Evolutionary conservation across 2,329 filamentous ascomycete genomes (phyloP).

Genomic region (Paecilomyces sp.): DNA sequence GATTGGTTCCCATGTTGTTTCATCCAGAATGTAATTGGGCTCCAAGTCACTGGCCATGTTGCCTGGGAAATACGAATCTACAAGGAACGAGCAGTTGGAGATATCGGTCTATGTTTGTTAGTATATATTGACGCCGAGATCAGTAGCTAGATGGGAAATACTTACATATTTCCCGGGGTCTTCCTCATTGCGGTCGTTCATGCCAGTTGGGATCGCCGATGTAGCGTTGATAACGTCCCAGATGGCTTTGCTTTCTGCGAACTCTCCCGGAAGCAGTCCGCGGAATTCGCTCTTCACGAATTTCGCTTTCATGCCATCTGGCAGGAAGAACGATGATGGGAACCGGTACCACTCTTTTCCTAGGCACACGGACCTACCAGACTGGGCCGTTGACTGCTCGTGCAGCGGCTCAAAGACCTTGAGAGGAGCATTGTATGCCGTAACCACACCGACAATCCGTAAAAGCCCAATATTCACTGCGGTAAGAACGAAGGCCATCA

Average conservation of each 20-base stretch:
- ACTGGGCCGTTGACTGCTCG: constrained; percentile 44
- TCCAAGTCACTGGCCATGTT: constrained; percentile 58
- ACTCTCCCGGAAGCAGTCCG: constrained; percentile 84
- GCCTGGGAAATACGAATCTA: constrained; percentile 74
- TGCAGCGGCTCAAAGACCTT: constrained; percentile 47
- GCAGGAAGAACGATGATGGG: constrained; percentile 85
- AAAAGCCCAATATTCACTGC: constrained; percentile 61
- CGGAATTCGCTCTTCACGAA: constrained; percentile 88
- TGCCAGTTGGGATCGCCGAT: constrained; percentile 70
- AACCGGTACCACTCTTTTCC: constrained; percentile 99
- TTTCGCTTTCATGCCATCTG: constrained; percentile 73
- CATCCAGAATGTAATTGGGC: constrained; percentile 70
- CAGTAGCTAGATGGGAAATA: constrained; percentile 1
- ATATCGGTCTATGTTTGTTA: constrained; percentile 52
- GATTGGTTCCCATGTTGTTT: constrained; percentile 68
- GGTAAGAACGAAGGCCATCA: constrained; percentile 54
- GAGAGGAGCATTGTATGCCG: constrained; percentile 78
- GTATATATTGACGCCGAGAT: constrained; percentile 5
- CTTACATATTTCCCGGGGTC: constrained; percentile 78
- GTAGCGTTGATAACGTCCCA: constrained; percentile 76
- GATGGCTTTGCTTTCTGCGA: constrained; percentile 63
- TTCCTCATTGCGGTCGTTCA: constrained; percentile 89
- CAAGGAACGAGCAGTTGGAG: constrained; percentile 68
- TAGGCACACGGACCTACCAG: constrained; percentile 71
- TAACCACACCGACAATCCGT: constrained; percentile 68